Conservation (phyloP, 176 grass and related monocot genomes). For the Aegilops longissima region DNA sequence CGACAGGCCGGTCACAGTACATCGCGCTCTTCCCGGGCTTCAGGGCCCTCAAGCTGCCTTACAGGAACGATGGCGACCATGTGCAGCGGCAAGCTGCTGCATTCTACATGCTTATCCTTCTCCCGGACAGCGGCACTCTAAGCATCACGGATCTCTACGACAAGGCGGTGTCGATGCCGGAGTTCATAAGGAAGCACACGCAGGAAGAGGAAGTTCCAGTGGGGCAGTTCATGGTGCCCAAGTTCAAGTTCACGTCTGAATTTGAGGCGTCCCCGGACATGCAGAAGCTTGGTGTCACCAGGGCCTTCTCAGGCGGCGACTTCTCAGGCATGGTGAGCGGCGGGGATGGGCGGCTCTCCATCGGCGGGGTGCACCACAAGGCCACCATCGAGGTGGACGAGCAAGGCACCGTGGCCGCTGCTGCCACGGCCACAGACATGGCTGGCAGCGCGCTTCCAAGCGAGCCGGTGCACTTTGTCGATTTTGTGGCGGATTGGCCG, state of each 20-base stretch:
- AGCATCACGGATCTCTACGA: background rate
- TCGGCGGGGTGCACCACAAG: background rate
- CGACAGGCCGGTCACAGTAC: background rate
- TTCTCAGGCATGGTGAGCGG: conserved; percentile 34
- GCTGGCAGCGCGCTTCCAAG: background rate
- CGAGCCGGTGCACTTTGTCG: background rate
- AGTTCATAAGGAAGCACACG: conserved; percentile 25
- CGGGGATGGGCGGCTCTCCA: background rate
- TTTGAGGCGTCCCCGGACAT: conserved; percentile 12
- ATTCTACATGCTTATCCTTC: background rate
- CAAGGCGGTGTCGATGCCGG: conserved; percentile 1
- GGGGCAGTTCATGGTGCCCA: conserved; percentile 19
- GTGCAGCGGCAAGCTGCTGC: no score
- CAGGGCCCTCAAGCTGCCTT: background rate
- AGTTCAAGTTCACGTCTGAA: conserved; percentile 37
- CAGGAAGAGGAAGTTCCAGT: background rate
- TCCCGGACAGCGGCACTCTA: background rate
- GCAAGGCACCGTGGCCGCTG: conserved; percentile 19
- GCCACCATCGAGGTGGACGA: conserved; percentile 40
- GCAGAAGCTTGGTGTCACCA: background rate
- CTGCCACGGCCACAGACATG: background rate
- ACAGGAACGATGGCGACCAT: background rate
- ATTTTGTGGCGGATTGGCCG: conserved; percentile 30
- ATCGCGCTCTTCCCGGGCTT: background rate
- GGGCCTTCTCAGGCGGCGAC: conserved; percentile 1